These are phyloP conservation scores for Colletotrichum acutatum DNA, from an alignment of 2,329 filamentous ascomycete genomes.

Conservation along the genomic window DNA sequence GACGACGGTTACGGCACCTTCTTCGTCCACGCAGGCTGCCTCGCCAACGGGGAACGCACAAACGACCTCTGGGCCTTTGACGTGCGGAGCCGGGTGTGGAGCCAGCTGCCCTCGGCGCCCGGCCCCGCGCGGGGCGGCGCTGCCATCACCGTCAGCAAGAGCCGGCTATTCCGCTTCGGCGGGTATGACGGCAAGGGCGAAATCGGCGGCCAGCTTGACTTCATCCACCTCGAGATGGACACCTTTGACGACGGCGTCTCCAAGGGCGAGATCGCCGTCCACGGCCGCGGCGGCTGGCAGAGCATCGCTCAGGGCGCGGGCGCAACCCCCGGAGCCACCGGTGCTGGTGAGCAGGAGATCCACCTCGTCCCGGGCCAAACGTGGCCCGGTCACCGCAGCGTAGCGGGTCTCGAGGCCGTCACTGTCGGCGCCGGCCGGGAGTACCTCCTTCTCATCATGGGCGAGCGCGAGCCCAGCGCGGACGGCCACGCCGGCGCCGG, in stretches of 20 bases:
- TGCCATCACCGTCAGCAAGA: conserved; percentile 71
- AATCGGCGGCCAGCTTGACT: conserved; percentile 78
- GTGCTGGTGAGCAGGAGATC: conserved; percentile 47
- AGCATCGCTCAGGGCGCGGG: conserved; percentile 54
- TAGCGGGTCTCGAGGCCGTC: conserved; percentile 64
- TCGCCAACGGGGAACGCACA: conserved; percentile 68
- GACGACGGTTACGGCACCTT: conserved; percentile 74
- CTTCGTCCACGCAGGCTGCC: conserved; percentile 81
- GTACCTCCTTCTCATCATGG: conserved; percentile 71
- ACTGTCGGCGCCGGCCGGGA: conserved; percentile 69
- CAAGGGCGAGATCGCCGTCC: conserved; percentile 61
- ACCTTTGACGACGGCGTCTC: conserved; percentile 62
- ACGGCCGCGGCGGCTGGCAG: conserved; percentile 65
- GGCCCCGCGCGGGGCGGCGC: conserved; percentile 74
- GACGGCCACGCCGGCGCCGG: conserved; percentile 62
- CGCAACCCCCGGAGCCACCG: background rate
- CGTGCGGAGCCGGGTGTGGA: conserved; percentile 73
- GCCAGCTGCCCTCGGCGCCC: conserved; percentile 73
- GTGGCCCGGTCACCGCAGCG: conserved; percentile 66
- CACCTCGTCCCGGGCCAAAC: conserved; percentile 45
- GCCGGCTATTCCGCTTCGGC: conserved; percentile 80
- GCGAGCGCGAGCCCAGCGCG: conserved; percentile 62
- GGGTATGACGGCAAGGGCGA: conserved; percentile 80
- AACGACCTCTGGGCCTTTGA: conserved; percentile 85
- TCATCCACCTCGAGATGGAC: conserved; percentile 68